Conservation (phyloP, 495 filamentous ascomycete species). For the Emericellopsis terricola region DNA sequence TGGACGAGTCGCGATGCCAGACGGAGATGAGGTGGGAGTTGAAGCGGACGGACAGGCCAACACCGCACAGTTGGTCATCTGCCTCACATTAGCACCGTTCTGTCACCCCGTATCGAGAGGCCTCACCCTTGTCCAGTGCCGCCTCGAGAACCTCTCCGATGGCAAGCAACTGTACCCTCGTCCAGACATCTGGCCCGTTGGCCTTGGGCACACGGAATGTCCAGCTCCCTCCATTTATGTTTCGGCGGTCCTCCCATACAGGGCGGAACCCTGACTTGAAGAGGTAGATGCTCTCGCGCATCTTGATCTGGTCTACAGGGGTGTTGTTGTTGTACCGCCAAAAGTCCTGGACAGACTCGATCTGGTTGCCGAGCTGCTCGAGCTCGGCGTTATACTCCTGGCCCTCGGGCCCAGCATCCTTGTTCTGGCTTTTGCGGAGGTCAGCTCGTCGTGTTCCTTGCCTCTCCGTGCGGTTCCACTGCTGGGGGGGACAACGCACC, state of each 20-base stretch:
- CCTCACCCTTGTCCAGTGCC: constrained; percentile 49
- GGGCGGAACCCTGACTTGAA: constrained; percentile 78
- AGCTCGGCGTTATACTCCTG: constrained; percentile 43
- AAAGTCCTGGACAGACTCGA: constrained; percentile 64
- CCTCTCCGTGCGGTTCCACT: no score
- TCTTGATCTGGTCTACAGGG: constrained; percentile 52
- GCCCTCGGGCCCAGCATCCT: constrained; percentile 9
- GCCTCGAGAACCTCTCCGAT: constrained; percentile 73
- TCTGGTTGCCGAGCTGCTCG: constrained; percentile 46
- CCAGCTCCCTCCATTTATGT: constrained; percentile 66
- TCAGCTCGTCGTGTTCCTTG: no score
- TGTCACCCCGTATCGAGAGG: neutral
- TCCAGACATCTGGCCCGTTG: constrained; percentile 57
- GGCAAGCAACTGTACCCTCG: constrained; percentile 58
- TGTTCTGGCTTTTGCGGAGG: constrained; percentile 23
- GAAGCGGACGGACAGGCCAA: constrained; percentile 54
- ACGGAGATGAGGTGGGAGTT: constrained; percentile 64
- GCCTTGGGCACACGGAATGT: constrained; percentile 71
- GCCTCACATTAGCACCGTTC: neutral
- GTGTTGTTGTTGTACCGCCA: constrained; percentile 87
- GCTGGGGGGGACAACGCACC: no score
- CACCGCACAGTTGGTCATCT: constrained; percentile 70
- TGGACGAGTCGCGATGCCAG: constrained; percentile 70
- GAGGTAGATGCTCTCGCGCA: constrained; percentile 70
- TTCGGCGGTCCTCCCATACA: constrained; percentile 80